Conservation (phyloP, 306 rosid species). For the Medicago truncatula region MtrunA17r5.0-ANR NC_053042.1:14440001-14440500, state of each 20-base stretch:
- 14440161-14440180: too few species aligned
- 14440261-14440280: conserved; percentile 44
- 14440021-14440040: too few species aligned
- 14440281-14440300: conserved; percentile 69
- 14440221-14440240: background rate
- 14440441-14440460: conserved; percentile 72
- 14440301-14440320: conserved; percentile 77
- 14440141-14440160: too few species aligned
- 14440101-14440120: too few species aligned
- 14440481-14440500: conserved; percentile 57
- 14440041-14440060: too few species aligned
- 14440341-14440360: conserved; percentile 62
- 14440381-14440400: conserved; percentile 64
- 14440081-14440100: too few species aligned
- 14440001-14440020: too few species aligned
- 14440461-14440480: conserved; percentile 55
- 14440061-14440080: too few species aligned
- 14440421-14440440: conserved; percentile 80
- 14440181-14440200: background rate
- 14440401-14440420: conserved; percentile 88
- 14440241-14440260: background rate
- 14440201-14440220: background rate
- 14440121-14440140: too few species aligned
- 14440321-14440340: conserved; percentile 71
- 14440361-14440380: conserved; percentile 77